A percentile compares a stretch with the other conserved stretches of the same genome.
Conservation (phyloP, 177 flowering plant species). For the Vitis hybrid region DNA sequence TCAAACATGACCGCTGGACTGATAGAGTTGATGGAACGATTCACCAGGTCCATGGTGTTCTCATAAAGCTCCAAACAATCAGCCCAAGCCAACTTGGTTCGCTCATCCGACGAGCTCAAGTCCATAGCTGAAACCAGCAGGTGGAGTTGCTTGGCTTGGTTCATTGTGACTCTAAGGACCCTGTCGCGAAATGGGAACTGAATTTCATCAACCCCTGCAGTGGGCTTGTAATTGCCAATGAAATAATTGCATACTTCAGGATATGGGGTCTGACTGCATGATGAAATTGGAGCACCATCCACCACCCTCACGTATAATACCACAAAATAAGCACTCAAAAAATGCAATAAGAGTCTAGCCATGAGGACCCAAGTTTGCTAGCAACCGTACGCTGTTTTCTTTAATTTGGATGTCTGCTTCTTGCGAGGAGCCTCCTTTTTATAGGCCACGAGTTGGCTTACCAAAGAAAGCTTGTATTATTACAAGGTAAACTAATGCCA, state of each 20-base stretch:
- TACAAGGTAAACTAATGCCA: neutral
- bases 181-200: conserved; percentile 24
- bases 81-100: conserved; percentile 41
- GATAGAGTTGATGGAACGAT: conserved; percentile 25
- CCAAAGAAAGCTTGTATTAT: neutral
- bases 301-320: conserved; percentile 2
- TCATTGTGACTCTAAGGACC: conserved; percentile 28
- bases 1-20: conserved; percentile 11
- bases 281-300: conserved; percentile 16
- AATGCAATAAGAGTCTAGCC: conserved; percentile 6
- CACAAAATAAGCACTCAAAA: neutral
- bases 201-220: conserved; percentile 1
- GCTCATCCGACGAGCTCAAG: conserved; percentile 22
- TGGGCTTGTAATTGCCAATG: conserved; percentile 9
- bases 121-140: conserved; percentile 31
- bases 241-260: conserved; percentile 41
- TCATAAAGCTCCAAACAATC: conserved; percentile 60
- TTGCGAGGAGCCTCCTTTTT: too few species aligned
- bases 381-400: neutral
- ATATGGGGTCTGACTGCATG: conserved; percentile 52
- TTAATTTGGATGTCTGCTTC: too few species aligned
- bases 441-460: too few species aligned
- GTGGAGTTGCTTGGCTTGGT: conserved; percentile 37
- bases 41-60: conserved; percentile 37
- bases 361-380: conserved; percentile 2